These are phyloP conservation scores for Entelexis sorbosivorans DNA, from an alignment of 1,139 yeast species.

Conservation along the genomic window DNA sequence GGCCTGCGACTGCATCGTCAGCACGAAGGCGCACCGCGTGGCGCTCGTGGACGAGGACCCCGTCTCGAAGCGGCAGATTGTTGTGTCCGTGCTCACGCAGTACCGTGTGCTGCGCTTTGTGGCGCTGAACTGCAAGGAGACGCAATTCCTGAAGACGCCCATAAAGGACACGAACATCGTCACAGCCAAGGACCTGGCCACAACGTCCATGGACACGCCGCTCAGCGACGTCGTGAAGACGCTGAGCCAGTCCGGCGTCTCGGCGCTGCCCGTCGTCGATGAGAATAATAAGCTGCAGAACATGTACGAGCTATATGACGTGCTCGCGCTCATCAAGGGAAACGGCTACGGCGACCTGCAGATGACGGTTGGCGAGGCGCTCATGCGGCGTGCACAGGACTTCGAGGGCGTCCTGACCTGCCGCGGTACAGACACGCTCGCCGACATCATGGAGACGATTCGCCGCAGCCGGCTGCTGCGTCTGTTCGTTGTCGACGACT, in stretches of 20 bases:
- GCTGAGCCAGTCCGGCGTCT: constrained; percentile 65
- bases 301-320: constrained; percentile 94
- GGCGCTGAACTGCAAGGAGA: constrained; percentile 90
- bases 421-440: constrained; percentile 73
- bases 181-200: constrained; percentile 51
- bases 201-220: constrained; percentile 85
- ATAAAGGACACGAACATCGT: constrained; percentile 54
- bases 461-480: constrained; percentile 86
- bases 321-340: constrained; percentile 82
- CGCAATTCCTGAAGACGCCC: constrained; percentile 71
- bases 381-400: constrained; percentile 88
- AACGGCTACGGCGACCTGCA: constrained; percentile 79
- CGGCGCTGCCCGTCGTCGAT: constrained; percentile 89
- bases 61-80: constrained; percentile 84
- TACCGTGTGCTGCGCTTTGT: constrained; percentile 92
- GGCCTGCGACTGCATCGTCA: constrained; percentile 87
- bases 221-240: constrained; percentile 87
- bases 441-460: constrained; percentile 88
- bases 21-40: constrained; percentile 81
- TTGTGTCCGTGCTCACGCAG: constrained; percentile 89
- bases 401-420: constrained; percentile 98
- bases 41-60: constrained; percentile 93
- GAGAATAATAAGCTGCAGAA: constrained; percentile 63
- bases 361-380: constrained; percentile 89
- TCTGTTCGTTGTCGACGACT: constrained; percentile 79